phyloP scores from a whole-genome alignment of 305 asterid genomes.

The Stenogyne calaminthoides region DNA sequence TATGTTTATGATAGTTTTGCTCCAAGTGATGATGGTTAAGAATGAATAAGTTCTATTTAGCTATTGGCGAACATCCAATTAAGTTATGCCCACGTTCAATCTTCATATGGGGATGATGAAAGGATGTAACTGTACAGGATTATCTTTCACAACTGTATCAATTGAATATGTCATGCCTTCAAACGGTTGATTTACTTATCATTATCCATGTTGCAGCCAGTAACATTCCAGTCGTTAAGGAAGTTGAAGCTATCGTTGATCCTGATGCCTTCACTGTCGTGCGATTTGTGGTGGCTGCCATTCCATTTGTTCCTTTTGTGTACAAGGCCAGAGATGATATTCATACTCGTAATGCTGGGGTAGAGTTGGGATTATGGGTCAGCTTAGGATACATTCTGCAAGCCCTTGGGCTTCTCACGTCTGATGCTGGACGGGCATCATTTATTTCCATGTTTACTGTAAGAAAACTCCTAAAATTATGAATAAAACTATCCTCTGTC shows the following conservation, averaged over 20 bases:
- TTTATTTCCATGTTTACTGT: constrained; percentile 79
- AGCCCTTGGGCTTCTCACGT: constrained; percentile 79
- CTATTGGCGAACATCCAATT: not conserved
- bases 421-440: constrained; percentile 89
- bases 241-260: constrained; percentile 72
- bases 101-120: not conserved
- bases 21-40: not conserved
- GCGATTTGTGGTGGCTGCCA: constrained; percentile 65
- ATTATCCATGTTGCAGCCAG: constrained; percentile 57
- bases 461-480: constrained; percentile 27
- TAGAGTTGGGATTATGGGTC: constrained; percentile 81
- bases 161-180: constrained; percentile 1
- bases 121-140: not conserved
- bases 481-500: constrained; percentile 2
- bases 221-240: constrained; percentile 79
- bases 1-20: not conserved
- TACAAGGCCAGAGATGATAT: constrained; percentile 54
- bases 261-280: constrained; percentile 73
- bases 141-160: not conserved
- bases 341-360: constrained; percentile 63
- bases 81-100: not conserved
- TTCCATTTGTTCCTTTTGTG: constrained; percentile 64
- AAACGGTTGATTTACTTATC: not conserved
- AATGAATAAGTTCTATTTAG: not conserved
- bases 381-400: constrained; percentile 84